Base-by-base conservation (phyloP, 257 asterid genomes). In the Perilla frutescens region DNA sequence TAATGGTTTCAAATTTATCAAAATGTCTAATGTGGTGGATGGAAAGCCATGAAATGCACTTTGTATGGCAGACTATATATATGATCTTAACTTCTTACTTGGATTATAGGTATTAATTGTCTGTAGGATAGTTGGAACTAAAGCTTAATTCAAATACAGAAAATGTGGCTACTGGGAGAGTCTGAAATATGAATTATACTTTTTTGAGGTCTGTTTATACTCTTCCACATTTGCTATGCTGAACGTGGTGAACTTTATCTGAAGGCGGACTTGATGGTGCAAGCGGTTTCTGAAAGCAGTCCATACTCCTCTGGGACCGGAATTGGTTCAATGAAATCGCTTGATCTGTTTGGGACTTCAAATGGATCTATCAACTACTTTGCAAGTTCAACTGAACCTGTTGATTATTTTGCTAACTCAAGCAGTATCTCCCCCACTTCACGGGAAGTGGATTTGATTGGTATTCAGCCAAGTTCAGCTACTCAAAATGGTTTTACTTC, bases 261-360 rank as follows among this genome's bases (percentile, higher is more conserved):
- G 87, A 79, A 91, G 97, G 95, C 73, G 57, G 81, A 72, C 55
- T 15, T 76, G 26, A 50, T 72, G 81, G 82, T 45, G 45, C 80
- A 68, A 48, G 66, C 70, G 61, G 81, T 48, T 58, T 80, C 77
- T 59, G 89, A 73, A 74, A 72, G 68, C 62, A 82, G 73, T 62
- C 34, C 85, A 34, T 29, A 72, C 69, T 74, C 84, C 44, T 43
- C 81, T 64, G 80, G 75, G 66, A 48, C 72, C 50, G 80, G 59
- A 59, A 74, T 71, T 66, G 77, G 71, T 76, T 73, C 83, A 70
- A 75, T 66, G 48, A 50, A 62, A 66, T 65, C 85, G 57, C 40
- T 20, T 31, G 76, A 81, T 66, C 74, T 80, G 43, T 81, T 84
- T 78, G 83, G 71, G 71, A 29, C 79, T 73, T 57, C 83, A 41